Evolutionary conservation across 192 early-diverging fungal genomes (phyloP).

Genomic region (Anaeromyces robustus): DNA sequence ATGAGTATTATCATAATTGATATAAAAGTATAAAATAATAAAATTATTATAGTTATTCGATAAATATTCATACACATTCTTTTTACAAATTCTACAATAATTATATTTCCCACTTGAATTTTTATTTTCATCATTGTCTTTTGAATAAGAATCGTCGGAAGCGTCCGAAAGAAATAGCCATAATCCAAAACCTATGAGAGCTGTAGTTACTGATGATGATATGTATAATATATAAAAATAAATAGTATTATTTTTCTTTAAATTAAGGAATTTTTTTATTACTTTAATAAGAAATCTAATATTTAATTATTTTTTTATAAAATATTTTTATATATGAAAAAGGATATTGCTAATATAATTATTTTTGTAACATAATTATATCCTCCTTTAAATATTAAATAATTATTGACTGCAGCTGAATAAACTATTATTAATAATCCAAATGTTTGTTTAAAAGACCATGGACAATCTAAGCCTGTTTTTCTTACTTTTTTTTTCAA

Average conservation of each 20-base stretch:
- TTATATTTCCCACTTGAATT: not conserved
- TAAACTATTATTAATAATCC: not conserved
- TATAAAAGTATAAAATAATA: too few relatives aligned
- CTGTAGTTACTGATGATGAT: not conserved
- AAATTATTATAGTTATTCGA: too few relatives aligned
- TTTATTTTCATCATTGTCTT: not conserved
- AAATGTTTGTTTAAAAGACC: not conserved
- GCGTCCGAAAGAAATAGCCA: not conserved
- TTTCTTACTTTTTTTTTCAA: not conserved
- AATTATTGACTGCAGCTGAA: not conserved
- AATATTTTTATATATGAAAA: not conserved
- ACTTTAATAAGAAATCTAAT: too few relatives aligned
- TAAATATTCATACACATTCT: not conserved
- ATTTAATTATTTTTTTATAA: too few relatives aligned
- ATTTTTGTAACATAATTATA: not conserved
- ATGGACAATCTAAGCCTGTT: not conserved
- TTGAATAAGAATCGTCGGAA: not conserved
- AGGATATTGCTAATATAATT: not conserved
- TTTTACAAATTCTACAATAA: not conserved
- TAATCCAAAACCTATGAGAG: not conserved
- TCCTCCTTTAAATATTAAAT: not conserved
- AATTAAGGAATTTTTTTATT: too few relatives aligned
- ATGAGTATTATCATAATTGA: too few relatives aligned
- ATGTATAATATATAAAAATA: not conserved
- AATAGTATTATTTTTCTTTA: too few relatives aligned